phyloP scores from a whole-genome alignment of 306 rosid genomes.

The Vicia sativa region DNA sequence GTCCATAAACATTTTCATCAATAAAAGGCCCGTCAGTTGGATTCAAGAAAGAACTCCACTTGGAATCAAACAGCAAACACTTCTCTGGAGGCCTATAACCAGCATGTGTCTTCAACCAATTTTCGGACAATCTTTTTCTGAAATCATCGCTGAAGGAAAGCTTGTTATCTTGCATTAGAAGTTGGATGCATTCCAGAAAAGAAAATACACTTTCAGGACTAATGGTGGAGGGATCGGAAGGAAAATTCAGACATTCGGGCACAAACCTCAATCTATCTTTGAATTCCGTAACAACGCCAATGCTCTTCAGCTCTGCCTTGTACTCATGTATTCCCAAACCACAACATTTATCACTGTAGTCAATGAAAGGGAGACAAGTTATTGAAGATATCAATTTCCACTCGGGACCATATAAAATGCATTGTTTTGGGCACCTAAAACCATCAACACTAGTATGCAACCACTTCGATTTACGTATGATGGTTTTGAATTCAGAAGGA shows the following conservation, averaged over 20 bases:
- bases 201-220: constrained; percentile 49
- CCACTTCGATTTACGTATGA: constrained; percentile 50
- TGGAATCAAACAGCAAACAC: constrained; percentile 55
- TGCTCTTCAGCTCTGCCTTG: constrained; percentile 56
- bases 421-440: constrained; percentile 50
- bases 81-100: constrained; percentile 58
- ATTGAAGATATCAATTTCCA: constrained; percentile 68
- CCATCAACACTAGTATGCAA: constrained; percentile 55
- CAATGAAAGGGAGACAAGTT: constrained; percentile 68
- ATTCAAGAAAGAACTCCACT: constrained; percentile 47
- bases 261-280: constrained; percentile 57
- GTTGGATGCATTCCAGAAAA: constrained; percentile 56
- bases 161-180: constrained; percentile 13
- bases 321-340: constrained; percentile 52
- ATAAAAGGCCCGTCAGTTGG: constrained; percentile 71
- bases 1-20: constrained; percentile 57
- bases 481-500: constrained; percentile 35
- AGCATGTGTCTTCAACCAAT: constrained; percentile 68
- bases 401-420: constrained; percentile 63
- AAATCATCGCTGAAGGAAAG: constrained; percentile 40
- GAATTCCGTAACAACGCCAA: constrained; percentile 57
- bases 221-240: constrained; percentile 43
- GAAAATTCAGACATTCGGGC: constrained; percentile 45
- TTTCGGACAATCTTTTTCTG: constrained; percentile 40
- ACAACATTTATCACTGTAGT: constrained; percentile 51